phyloP scores from a whole-genome alignment of 345 rosid species.

The Eucalyptus cloeziana region DNA sequence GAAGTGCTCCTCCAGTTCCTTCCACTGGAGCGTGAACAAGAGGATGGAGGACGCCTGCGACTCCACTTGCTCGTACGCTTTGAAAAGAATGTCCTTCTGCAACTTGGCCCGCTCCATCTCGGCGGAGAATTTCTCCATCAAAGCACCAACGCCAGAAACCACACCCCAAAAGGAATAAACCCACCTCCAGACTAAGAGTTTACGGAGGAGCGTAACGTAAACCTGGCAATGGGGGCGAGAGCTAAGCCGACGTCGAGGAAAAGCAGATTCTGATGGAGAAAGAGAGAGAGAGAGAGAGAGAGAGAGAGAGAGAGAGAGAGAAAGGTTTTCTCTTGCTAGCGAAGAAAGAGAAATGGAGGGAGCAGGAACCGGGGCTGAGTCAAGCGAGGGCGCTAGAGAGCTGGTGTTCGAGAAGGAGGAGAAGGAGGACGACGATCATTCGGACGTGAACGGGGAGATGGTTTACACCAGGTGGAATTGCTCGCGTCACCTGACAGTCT shows the following conservation, averaged over 20 bases:
- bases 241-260: not conserved
- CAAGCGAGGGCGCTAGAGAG: not conserved
- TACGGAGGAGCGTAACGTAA: not conserved
- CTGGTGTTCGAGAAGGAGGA: not conserved
- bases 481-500: not conserved
- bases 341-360: not conserved
- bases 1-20: slow-evolving; percentile 11
- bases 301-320: too few relatives aligned
- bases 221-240: not conserved
- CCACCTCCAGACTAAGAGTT: not conserved
- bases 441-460: not conserved
- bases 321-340: not conserved
- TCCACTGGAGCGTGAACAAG: slow-evolving; percentile 10
- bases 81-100: not conserved
- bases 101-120: not conserved
- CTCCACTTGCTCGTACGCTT: not conserved
- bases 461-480: not conserved
- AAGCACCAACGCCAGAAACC: not conserved
- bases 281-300: not conserved
- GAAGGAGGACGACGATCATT: not conserved
- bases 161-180: not conserved
- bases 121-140: not conserved
- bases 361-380: not conserved
- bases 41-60: slow-evolving; percentile 10
- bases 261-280: not conserved